phyloP scores from a whole-genome alignment of 495 filamentous ascomycete species.

The Aspergillus olivimuriae region DNA sequence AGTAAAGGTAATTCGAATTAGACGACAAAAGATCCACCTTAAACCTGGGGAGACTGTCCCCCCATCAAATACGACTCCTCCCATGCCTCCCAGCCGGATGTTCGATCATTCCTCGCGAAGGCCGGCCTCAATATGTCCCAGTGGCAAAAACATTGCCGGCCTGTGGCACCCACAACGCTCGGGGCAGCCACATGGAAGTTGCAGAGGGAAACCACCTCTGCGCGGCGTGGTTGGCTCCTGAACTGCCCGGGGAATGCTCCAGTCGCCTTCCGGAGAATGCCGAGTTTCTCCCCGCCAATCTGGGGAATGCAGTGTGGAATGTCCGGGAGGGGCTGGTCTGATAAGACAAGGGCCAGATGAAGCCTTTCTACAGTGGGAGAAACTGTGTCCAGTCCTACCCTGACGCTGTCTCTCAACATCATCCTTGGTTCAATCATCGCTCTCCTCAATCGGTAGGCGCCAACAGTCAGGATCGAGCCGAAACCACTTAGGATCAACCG shows the following conservation, averaged over 20 bases:
- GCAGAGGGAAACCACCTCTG: neutral
- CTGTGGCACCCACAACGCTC: neutral
- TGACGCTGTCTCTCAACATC: too few species aligned
- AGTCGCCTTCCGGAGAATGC: neutral
- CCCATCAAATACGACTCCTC: neutral
- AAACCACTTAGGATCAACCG: too few species aligned
- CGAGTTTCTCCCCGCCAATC: neutral
- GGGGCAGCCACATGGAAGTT: too few species aligned
- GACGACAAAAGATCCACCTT: neutral
- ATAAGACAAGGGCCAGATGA: too few species aligned
- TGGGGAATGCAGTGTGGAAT: neutral
- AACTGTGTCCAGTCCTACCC: too few species aligned
- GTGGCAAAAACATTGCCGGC: neutral
- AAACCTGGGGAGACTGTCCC: neutral
- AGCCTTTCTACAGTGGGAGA: too few species aligned
- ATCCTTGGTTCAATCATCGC: too few species aligned
- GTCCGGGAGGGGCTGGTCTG: too few species aligned
- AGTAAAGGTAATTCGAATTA: neutral
- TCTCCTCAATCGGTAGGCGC: too few species aligned
- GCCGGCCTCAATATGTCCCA: neutral
- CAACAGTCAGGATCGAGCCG: too few species aligned
- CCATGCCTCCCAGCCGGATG: neutral
- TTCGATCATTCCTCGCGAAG: neutral
- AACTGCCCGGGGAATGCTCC: neutral
- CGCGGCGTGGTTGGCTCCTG: neutral